Base-by-base conservation (phyloP, 345 rosid genomes). In the Aquilaria malaccensis region DNA sequence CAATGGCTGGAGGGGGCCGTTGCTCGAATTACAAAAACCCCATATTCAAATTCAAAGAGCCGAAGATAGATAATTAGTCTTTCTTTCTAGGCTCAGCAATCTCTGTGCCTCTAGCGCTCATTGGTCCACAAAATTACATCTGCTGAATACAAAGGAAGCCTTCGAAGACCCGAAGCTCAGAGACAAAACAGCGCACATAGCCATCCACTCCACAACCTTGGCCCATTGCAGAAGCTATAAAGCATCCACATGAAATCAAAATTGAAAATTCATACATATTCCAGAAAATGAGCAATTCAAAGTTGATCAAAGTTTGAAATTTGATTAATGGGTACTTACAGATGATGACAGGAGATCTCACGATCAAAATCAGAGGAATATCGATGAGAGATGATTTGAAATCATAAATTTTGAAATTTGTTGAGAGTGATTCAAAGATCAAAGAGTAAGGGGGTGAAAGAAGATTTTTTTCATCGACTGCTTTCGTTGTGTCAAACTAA, bases 221-320 rank as follows among this genome's bases (percentile, higher is more conserved):
- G 99, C n/a, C 95, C 96, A 31, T 87, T 92, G 50, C 96, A 94
- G 2, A 94, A 61, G 29, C 95, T 79, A 47, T 94, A 94, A 54
- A 94, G n/a, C 95, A 68, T 92, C 97, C 89, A 55, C 9, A 52
- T 12, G 43, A 54, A 31, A 10, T 9, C 32, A 52, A 52, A 66
- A 63, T 47, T 33, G 32, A 15, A 15, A 15, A 33, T 33, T 48
- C 31, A 33, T 10, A 50, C 9, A 56, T 3, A 33, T 13, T 5
- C 31, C 12, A 5, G 2, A 30, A 15, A 41, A 11, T 56, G 13
- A 15, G 54, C 9, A 52, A 7, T 29, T 30, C 13, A 13, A 3
- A 6, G 12, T 41, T 45, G 54, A 33, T 7, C 10, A 47, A 32
- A 43, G 46, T 0, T 53, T n/a, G 13, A 4, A 22, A 22, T 9